A percentile compares a stretch with the other conserved stretches of the same genome.
Conservation (phyloP, 2,329 filamentous ascomycete species). For the Eutypa lata region DNA sequence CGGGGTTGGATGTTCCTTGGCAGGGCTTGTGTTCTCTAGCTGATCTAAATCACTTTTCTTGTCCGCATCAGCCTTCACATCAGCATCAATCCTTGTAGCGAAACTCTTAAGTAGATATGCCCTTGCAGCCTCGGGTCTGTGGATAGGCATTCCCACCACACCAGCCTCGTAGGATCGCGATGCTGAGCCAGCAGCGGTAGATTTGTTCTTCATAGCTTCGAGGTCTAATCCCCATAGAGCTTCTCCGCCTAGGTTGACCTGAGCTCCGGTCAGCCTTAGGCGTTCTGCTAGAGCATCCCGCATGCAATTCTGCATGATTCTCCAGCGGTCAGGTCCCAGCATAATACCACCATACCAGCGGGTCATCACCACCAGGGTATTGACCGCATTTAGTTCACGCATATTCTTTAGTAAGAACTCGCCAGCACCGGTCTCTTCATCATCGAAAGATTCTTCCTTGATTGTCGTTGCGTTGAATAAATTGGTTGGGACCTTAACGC, state of each 20-base stretch:
- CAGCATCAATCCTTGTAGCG: slow-evolving; percentile 35
- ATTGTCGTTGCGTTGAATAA: slow-evolving; percentile 32
- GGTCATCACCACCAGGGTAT: slow-evolving; percentile 56
- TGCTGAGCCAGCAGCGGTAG: slow-evolving; percentile 23
- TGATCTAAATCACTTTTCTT: slow-evolving; percentile 5
- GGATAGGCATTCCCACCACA: slow-evolving; percentile 63
- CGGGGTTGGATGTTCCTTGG: slow-evolving; percentile 4
- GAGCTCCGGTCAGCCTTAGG: slow-evolving; percentile 39
- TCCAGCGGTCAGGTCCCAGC: slow-evolving; percentile 60
- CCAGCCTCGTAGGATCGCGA: slow-evolving; percentile 28
- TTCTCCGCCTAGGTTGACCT: slow-evolving; percentile 43
- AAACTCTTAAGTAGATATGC: slow-evolving; percentile 60
- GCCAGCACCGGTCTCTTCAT: slow-evolving; percentile 60
- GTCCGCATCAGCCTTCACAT: slow-evolving; percentile 3
- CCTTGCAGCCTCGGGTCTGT: slow-evolving; percentile 67
- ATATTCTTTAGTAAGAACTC: slow-evolving; percentile 53
- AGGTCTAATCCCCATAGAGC: slow-evolving; percentile 60
- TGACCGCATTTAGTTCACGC: slow-evolving; percentile 46
- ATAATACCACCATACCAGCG: slow-evolving; percentile 62
- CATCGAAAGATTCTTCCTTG: slow-evolving; percentile 54
- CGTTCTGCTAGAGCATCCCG: slow-evolving; percentile 53
- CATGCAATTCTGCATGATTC: slow-evolving; percentile 57
- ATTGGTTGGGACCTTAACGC: slow-evolving; percentile 32
- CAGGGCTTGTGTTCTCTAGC: neutral
- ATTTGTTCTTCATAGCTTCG: slow-evolving; percentile 44